Conservation (phyloP, 495 filamentous ascomycete genomes). For the Talaromyces proteolyticus region DNA sequence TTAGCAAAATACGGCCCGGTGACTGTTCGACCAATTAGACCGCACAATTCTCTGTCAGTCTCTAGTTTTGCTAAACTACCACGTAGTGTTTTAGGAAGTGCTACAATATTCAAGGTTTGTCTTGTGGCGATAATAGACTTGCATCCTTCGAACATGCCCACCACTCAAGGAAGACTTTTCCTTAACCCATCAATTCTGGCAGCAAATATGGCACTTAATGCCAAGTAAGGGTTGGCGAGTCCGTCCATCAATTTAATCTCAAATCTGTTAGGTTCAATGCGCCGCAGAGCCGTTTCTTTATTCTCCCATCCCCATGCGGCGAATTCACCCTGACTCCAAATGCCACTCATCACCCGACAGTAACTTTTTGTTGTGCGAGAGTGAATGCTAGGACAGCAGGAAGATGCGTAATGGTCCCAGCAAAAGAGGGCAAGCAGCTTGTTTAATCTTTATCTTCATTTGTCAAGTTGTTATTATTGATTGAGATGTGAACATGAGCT, state of each 20-base stretch:
- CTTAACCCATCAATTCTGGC: conserved; percentile 52
- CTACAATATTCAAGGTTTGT: conserved; percentile 50
- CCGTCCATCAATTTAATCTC: conserved; percentile 69
- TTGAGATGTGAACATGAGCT: conserved; percentile 62
- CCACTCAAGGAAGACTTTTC: conserved; percentile 28
- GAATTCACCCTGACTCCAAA: conserved; percentile 70
- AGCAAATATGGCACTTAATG: conserved; percentile 51
- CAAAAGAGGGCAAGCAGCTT: conserved; percentile 62
- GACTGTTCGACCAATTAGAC: not conserved
- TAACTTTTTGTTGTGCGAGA: conserved; percentile 55
- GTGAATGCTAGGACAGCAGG: conserved; percentile 60
- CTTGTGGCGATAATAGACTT: conserved; percentile 36
- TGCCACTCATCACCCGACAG: conserved; percentile 54
- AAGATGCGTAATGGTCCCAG: conserved; percentile 59
- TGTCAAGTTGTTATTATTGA: conserved; percentile 33
- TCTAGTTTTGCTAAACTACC: conserved; percentile 39
- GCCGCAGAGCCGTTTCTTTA: conserved; percentile 61
- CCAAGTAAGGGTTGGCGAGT: conserved; percentile 67
- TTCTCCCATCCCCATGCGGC: conserved; percentile 74
- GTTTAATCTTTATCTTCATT: conserved; percentile 32
- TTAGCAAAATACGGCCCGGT: conserved; percentile 2
- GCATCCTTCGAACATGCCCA: conserved; percentile 49
- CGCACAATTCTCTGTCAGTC: not conserved
- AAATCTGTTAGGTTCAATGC: conserved; percentile 57
- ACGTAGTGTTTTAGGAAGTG: conserved; percentile 44